Base-by-base conservation (phyloP, 2,329 filamentous ascomycete genomes). In the Penicillium sp. region DNA sequence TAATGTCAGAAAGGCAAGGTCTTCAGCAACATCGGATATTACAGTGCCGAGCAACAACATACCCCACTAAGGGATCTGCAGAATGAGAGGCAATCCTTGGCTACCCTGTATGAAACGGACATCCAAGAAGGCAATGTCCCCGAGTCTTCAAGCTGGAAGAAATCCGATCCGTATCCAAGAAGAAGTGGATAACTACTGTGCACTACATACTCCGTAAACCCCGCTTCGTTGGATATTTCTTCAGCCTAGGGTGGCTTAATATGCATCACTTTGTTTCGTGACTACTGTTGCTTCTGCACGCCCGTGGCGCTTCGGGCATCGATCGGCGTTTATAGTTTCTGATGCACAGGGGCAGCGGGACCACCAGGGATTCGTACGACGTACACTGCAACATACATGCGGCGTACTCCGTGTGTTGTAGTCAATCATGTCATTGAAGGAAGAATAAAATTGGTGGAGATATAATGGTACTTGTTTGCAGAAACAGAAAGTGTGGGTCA, bases 291-390 rank as follows among this genome's bases (percentile, higher is more conserved):
- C 19, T 40, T 18, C 29, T 27, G 29, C 39, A 53, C 44, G 23
- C 57, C 59, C 59, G 55, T 58, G 58, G 38, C 46, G 48, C 35
- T 60, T 60, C 47, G 14, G 53, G 58, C 38, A 61, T 58, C 14
- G 59, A 61, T 61, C 59, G 47, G 47, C 59, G 14, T 32, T 41
- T 23, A 14, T 27, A 47, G 14, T 19, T 16, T 16, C 14, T 34
- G 13, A 26, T 16, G 13, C 39, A 46, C 45, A 42, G 23, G 39
- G 36, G 13, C 43, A 36, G 16, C 13, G 32, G 30, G 13, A 19
- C 19, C 11, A 9, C 9, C 4, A 11, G 16, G 16, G 35, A 3
- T 16, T 18, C n/a, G n/a, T n/a, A n/a, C n/a, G n/a, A n/a, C n/a
- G n/a, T n/a, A n/a, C n/a, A 30, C 29, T 7, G 29, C 7, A 30